These are phyloP conservation scores for Paragyromitra xinjiangensis DNA, from an alignment of 495 filamentous ascomycete species.

Conservation along the genomic window DNA sequence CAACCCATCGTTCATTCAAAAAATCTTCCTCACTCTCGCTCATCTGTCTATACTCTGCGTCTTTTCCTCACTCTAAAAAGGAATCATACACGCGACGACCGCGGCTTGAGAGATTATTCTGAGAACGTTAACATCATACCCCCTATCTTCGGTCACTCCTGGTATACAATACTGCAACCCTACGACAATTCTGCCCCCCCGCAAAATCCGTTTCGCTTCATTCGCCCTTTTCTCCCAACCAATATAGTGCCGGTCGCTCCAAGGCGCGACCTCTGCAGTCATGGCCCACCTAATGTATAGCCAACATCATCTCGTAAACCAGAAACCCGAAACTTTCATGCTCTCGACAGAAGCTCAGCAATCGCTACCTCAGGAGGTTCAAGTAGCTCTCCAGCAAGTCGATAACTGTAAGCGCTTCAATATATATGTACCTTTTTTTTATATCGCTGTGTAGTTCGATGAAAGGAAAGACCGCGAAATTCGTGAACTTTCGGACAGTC, in stretches of 20 bases:
- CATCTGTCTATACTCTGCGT: slow-evolving; percentile 47
- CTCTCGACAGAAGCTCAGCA: slow-evolving; percentile 95
- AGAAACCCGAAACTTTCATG: slow-evolving; percentile 99
- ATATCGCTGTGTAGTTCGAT: slow-evolving; percentile 31
- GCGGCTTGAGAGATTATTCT: slow-evolving; percentile 48
- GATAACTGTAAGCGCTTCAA: slow-evolving; percentile 82
- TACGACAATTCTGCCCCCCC: slow-evolving; percentile 40
- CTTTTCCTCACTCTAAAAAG: slow-evolving; percentile 49
- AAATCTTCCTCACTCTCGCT: slow-evolving; percentile 54
- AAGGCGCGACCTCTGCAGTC: slow-evolving; percentile 46
- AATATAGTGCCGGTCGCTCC: slow-evolving; percentile 55
- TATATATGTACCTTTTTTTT: slow-evolving; percentile 24
- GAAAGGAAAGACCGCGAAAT: slow-evolving; percentile 38
- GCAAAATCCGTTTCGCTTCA: slow-evolving; percentile 47
- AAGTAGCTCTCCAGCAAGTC: slow-evolving; percentile 97
- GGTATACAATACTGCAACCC: slow-evolving; percentile 44
- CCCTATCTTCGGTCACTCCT: slow-evolving; percentile 50
- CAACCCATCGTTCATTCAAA: slow-evolving; percentile 58
- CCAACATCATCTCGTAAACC: slow-evolving; percentile 60
- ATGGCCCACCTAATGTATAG: slow-evolving; percentile 59
- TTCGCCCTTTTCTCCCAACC: slow-evolving; percentile 47
- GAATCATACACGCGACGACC: slow-evolving; percentile 48
- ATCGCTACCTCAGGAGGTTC: slow-evolving; percentile 91
- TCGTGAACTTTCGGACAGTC: slow-evolving; percentile 36
- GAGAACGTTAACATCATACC: slow-evolving; percentile 39